Base-by-base conservation (phyloP, 2,329 filamentous ascomycete genomes). In the Elsinoe perseae region DNA sequence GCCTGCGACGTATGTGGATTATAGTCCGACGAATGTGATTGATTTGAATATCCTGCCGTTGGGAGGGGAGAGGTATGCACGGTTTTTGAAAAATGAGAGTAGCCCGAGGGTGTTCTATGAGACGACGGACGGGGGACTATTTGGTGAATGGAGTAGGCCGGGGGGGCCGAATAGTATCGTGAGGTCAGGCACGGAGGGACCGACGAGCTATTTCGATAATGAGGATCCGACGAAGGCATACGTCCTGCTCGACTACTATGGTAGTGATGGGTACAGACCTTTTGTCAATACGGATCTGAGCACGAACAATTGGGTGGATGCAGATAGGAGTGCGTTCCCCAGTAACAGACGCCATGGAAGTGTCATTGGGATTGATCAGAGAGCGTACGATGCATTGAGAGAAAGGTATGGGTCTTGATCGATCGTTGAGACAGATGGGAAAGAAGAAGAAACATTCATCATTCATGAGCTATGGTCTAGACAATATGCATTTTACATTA, bases 31-130 rank as follows among this genome's bases (percentile, higher is more conserved):
- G 57, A 36, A 34, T 20, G 70, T 79, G 53, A 81, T 80, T 62
- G 78, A 80, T 61, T 69, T 84, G n/a, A 78, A 81, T 61, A 77
- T 85, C 65, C 69, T 80, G 2, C 68, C 73, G 1, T 65, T 78
- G 1, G 72, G 73, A 12, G 48, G 48, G 30, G 61, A 61, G n/a
- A 28, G 32, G 30, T 81, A 76, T 52, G 69, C 77, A 4, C 74
- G 79, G 43, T 81, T 81, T 66, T 69, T 81, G 66, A 81, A 81
- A 61, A 77, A 81, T 64, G 78, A 81, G 63, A 71, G 73, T 1
- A 72, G 68, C 2, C 78, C 78, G 59, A 75, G 72, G 0, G 77
- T 81, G 20, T 81, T 77, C 58, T 70, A 73, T 28, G 77, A 81
- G 60, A 71, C 73, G 50, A 74, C 72, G 2, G 72, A 73, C 0